Percentiles rank a stretch among this genome's conserved stretches.
These are phyloP conservation scores for Candida sp. DNA, from an alignment of 1,139 yeast species.

Conservation along the genomic window DNA sequence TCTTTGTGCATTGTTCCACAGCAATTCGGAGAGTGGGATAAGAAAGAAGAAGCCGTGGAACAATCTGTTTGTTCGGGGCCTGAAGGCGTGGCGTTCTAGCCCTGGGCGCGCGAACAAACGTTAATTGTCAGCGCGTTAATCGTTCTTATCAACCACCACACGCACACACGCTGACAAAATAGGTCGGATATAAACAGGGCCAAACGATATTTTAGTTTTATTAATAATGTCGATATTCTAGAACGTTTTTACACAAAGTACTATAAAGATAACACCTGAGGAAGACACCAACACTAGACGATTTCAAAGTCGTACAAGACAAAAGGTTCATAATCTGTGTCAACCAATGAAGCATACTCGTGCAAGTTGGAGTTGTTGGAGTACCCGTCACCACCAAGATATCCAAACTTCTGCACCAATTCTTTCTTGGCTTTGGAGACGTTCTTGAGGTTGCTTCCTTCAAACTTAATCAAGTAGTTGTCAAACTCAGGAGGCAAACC, in stretches of 20 bases:
- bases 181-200: too few species aligned
- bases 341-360: constrained; percentile 92
- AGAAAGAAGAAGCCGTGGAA: too few species aligned
- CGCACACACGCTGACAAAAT: too few species aligned
- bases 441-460: constrained; percentile 38
- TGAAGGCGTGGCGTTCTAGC: too few species aligned
- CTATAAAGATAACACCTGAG: not conserved
- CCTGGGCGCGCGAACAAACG: too few species aligned
- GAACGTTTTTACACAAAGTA: not conserved
- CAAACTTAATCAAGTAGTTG: constrained; percentile 58
- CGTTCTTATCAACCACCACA: too few species aligned
- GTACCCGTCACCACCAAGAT: constrained; percentile 90
- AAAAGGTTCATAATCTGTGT: constrained; percentile 95
- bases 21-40: too few species aligned
- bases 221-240: constrained; percentile 1
- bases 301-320: constrained; percentile 69
- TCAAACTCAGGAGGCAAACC: constrained; percentile 96
- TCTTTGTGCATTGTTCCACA: too few species aligned
- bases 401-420: constrained; percentile 77
- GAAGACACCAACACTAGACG: constrained; percentile 21
- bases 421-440: constrained; percentile 67
- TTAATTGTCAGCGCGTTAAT: too few species aligned
- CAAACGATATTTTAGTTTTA: too few species aligned
- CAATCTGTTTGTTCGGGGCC: too few species aligned
- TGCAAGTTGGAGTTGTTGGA: constrained; percentile 66